phyloP scores from a whole-genome alignment of 2,329 filamentous ascomycete genomes.

The Monosporascus ibericus region DNA sequence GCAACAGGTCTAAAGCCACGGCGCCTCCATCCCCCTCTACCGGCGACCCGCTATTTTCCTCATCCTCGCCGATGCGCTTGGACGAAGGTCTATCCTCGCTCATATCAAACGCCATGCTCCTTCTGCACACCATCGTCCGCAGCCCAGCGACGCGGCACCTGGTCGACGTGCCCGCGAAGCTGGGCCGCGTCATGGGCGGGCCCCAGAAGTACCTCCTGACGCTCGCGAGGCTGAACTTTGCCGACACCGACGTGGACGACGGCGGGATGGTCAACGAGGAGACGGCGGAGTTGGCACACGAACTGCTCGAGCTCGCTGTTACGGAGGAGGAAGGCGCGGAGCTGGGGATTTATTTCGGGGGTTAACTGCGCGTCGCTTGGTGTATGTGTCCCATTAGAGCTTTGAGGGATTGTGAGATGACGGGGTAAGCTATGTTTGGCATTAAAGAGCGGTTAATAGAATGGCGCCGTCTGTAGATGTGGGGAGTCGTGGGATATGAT shows the following conservation, averaged over 20 bases:
- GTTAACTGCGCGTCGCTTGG: background rate
- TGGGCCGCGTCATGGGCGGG: conserved; percentile 63
- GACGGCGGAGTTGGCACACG: conserved; percentile 73
- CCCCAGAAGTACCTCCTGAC: conserved; percentile 77
- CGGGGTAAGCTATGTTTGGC: too few relatives aligned
- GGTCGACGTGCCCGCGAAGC: conserved; percentile 63
- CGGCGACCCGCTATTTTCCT: too few relatives aligned
- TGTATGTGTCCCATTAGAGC: too few relatives aligned
- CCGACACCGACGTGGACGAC: conserved; percentile 32
- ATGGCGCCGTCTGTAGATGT: too few relatives aligned
- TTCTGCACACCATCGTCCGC: conserved; percentile 49
- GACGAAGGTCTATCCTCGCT: conserved; percentile 19
- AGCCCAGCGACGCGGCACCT: conserved; percentile 37
- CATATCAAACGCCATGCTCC: conserved; percentile 40
- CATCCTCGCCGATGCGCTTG: too few relatives aligned
- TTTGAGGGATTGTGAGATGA: too few relatives aligned
- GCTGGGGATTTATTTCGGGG: conserved; percentile 32
- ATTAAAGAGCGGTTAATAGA: too few relatives aligned
- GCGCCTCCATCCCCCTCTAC: background rate
- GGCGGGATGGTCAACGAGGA: conserved; percentile 69
- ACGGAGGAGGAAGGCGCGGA: conserved; percentile 63
- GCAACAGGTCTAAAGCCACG: too few relatives aligned
- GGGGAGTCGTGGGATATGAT: too few relatives aligned
- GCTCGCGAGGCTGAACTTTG: conserved; percentile 79
- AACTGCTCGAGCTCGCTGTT: conserved; percentile 72